Base-by-base conservation (phyloP, 805 yeast species). In the Candida coleopterorum region DNA sequence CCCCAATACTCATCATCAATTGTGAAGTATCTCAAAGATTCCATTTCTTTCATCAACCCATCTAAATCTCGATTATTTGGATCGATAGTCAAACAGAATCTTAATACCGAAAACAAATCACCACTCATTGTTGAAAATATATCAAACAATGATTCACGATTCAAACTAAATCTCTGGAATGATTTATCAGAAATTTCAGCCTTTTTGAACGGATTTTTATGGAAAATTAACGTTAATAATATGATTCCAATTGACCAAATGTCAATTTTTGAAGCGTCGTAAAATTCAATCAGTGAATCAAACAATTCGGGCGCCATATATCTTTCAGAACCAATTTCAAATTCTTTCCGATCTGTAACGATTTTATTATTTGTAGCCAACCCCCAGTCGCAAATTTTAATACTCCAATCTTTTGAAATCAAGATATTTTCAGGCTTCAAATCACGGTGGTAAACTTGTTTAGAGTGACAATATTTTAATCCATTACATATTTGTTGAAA, bases 261-360 rank as follows among this genome's bases (percentile, higher is more conserved):
- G 60, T 88, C 96, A 34, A 84, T 81, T 57, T 84, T 81, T 15
- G 80, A 77, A 7, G 95, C 86, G 48, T 82, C 83, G 56, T 88
- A 89, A 29, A 70, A 64, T 24, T 74, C 75, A 33, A 77, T 61
- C 27, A 63, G 62, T 10, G 57, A 47, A 37, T 87, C 95, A 53
- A 87, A 81, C 39, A 87, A 62, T 54, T 88, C 97, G 1, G 97
- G 97, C 0, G 96, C 94, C 97, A 88, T 88, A 59, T 88, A 88
- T 43, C 95, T 71, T 60, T 86, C 95, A 37, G 86, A 77, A 17
- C 96, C 96, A 40, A 86, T 84, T 43, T 85, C 95, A 55, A 87
- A 84, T 41, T 66, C 72, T 32, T 44, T 50, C 17, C 46, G 55
- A 51, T 86, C 88, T 24, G 75, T 61, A 48, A 85, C 79, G 31